Conservation (phyloP, 2,329 filamentous ascomycete genomes). For the Paraconiothyrium sp. region DNA sequence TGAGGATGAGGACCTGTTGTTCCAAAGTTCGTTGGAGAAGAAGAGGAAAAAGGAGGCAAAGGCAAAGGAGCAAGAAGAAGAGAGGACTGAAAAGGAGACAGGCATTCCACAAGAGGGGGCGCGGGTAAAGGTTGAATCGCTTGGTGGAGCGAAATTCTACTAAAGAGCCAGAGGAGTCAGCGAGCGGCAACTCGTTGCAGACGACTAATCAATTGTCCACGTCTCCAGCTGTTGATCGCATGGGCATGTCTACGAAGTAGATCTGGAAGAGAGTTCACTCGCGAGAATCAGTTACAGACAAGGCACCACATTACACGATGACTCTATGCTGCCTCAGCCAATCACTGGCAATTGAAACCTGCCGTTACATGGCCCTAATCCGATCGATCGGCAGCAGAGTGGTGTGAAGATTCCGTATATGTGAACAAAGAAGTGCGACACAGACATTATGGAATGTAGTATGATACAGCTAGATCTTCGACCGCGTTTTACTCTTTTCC, state of each 20-base stretch:
- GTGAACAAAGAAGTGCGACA: neutral
- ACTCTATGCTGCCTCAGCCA: no score
- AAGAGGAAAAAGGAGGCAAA: slow-evolving; percentile 36
- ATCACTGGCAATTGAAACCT: no score
- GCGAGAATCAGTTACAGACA: no score
- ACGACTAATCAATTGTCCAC: neutral
- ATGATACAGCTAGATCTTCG: slow-evolving; percentile 34
- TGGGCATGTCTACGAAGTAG: no score
- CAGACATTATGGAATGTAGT: neutral
- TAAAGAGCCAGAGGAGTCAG: neutral
- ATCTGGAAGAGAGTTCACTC: no score
- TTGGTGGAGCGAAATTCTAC: slow-evolving; percentile 10
- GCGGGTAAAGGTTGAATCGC: slow-evolving; percentile 4
- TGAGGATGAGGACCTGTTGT: slow-evolving; percentile 68
- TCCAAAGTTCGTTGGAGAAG: slow-evolving; percentile 47
- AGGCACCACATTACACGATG: no score
- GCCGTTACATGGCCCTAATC: no score
- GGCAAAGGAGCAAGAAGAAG: neutral
- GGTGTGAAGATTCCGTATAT: no score
- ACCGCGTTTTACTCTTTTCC: slow-evolving; percentile 42
- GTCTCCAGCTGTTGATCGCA: neutral
- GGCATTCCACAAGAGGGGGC: neutral
- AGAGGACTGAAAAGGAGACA: neutral
- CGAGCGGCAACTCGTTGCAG: neutral
- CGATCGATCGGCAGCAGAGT: no score